Conservation (phyloP, 2,329 filamentous ascomycete species). For the Pyrenochaeta sp. region DNA sequence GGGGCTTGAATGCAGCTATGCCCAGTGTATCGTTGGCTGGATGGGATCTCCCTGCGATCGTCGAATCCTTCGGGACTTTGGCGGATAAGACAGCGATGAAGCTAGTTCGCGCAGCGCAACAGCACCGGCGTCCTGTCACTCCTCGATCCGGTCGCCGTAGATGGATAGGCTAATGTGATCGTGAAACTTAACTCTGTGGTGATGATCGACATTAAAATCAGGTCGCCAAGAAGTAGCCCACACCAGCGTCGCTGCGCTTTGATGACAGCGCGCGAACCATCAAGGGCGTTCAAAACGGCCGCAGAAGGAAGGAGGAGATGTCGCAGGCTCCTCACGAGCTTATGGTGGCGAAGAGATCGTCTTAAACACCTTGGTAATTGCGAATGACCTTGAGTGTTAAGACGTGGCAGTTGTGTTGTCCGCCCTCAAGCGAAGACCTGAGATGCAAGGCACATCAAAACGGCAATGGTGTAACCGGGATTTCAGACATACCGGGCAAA, state of each 20-base stretch:
- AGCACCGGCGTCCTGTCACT: constrained; percentile 13
- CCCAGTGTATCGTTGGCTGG: constrained; percentile 19
- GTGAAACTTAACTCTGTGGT: constrained; percentile 13
- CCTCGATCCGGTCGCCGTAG: constrained; percentile 11
- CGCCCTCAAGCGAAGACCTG: constrained; percentile 8
- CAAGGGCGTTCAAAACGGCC: constrained; percentile 4
- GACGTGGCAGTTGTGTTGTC: constrained; percentile 34
- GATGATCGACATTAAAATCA: constrained; percentile 21
- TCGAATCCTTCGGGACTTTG: constrained; percentile 16
- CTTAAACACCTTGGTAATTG: constrained; percentile 23
- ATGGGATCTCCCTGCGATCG: constrained; percentile 28
- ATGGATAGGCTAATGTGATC: constrained; percentile 8
- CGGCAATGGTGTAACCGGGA: constrained; percentile 7
- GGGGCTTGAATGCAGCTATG: constrained; percentile 23
- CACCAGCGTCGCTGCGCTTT: constrained; percentile 7
- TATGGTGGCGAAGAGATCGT: constrained; percentile 39
- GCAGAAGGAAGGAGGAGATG: constrained; percentile 6
- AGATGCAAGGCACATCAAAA: constrained; percentile 15
- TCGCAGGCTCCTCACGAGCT: constrained; percentile 5
- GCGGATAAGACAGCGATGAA: constrained; percentile 22
- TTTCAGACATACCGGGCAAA: constrained; percentile 12
- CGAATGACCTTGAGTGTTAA: constrained; percentile 5
- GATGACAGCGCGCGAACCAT: constrained; percentile 5
- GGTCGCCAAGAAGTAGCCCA: constrained; percentile 20
- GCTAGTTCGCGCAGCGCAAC: constrained; percentile 7